Conservation (phyloP, 179 eudicot species). For the Patellifolia procumbens region DNA sequence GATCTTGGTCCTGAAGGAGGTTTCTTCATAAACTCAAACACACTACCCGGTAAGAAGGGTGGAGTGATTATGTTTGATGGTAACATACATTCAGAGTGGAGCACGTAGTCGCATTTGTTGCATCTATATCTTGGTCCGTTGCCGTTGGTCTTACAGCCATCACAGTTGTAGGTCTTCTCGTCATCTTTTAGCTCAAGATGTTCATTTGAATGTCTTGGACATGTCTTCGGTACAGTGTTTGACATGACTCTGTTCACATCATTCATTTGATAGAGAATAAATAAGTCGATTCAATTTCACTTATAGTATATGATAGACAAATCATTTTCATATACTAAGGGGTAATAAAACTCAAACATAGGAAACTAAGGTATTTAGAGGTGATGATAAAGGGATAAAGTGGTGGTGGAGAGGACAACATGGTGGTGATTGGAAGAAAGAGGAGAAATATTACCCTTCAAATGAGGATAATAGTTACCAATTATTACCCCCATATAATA, state of each 20-base stretch:
- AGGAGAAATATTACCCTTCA: too few species aligned
- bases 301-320: too few species aligned
- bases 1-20: background rate
- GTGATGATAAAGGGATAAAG: too few species aligned
- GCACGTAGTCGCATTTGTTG: background rate
- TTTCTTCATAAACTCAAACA: background rate
- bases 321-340: too few species aligned
- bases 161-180: background rate
- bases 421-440: too few species aligned
- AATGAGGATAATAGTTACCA: too few species aligned
- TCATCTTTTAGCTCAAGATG: background rate
- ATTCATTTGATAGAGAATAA: too few species aligned
- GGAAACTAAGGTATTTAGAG: too few species aligned
- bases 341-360: too few species aligned
- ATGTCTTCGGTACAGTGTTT: background rate
- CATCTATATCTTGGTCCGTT: background rate
- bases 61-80: background rate
- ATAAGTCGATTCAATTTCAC: too few species aligned
- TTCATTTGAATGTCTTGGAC: background rate
- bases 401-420: too few species aligned
- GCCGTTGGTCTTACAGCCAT: background rate
- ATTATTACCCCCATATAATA: too few species aligned
- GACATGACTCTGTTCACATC: background rate
- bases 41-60: background rate
- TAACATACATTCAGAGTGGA: background rate